Percentiles rank a stretch among this genome's conserved stretches.
Evolutionary conservation across 179 eudicot species (phyloP).

Genomic region (Beta corolliflora): DNA sequence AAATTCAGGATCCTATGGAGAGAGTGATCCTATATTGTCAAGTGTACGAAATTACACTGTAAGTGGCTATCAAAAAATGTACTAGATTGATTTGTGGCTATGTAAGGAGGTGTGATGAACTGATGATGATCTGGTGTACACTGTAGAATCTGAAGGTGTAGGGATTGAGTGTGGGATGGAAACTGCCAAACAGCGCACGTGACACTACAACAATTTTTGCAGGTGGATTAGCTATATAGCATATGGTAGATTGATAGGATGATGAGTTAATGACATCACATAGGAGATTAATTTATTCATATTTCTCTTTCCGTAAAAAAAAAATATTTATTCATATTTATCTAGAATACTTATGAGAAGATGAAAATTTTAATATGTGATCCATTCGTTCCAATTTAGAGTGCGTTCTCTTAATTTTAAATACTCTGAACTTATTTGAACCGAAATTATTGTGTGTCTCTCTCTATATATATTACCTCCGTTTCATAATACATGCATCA

Average conservation of each 20-base stretch:
- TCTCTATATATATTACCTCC: no score
- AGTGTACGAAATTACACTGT: neutral
- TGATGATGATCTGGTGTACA: no score
- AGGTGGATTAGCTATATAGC: constrained; percentile 18
- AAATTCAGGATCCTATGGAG: constrained; percentile 30
- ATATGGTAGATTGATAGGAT: neutral
- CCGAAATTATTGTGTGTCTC: no score
- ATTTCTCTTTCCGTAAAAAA: no score
- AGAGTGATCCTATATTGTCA: neutral
- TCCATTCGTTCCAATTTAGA: no score
- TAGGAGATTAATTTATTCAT: neutral
- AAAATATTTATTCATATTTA: no score
- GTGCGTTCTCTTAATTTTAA: no score
- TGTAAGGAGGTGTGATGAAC: neutral
- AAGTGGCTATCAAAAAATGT: neutral
- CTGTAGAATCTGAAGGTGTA: neutral
- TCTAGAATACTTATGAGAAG: no score
- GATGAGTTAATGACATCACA: constrained; percentile 22
- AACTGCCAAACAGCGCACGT: constrained; percentile 32
- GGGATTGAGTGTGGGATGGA: neutral
- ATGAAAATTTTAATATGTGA: no score
- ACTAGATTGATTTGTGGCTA: neutral
- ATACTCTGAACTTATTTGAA: no score
- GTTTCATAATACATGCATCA: no score
- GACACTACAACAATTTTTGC: constrained; percentile 21